phyloP scores from a whole-genome alignment of 805 yeast species.

The Sugiyamaella chiloensis region DNA sequence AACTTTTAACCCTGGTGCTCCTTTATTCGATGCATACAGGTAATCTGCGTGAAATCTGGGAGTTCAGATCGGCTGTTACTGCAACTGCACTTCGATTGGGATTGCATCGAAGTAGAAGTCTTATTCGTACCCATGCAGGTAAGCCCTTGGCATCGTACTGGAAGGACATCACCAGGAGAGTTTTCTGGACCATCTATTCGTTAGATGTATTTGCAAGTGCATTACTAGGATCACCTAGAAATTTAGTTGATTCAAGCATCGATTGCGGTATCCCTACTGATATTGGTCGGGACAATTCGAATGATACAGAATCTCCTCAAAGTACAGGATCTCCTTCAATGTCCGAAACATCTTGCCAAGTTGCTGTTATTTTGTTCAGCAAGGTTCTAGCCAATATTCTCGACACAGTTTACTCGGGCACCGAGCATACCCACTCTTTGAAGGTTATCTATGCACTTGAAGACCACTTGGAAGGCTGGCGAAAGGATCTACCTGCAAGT shows the following conservation, averaged over 20 bases:
- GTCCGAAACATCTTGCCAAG: constrained; percentile 14
- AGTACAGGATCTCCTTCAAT: constrained; percentile 1
- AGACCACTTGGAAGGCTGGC: constrained; percentile 74
- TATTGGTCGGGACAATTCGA: constrained; percentile 27
- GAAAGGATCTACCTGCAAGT: constrained; percentile 59
- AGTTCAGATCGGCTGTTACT: constrained; percentile 67
- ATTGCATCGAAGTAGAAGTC: constrained; percentile 73
- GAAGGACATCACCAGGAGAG: constrained; percentile 76
- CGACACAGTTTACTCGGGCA: constrained; percentile 45
- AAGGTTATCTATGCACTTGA: constrained; percentile 41
- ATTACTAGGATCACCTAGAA: constrained; percentile 77
- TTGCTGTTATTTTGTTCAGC: constrained; percentile 40
- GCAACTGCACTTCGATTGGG: constrained; percentile 85
- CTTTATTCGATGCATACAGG: constrained; percentile 72
- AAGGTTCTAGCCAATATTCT: constrained; percentile 71
- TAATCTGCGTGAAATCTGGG: constrained; percentile 69
- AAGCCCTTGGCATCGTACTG: constrained; percentile 62
- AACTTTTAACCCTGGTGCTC: constrained; percentile 63
- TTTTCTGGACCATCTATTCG: constrained; percentile 81
- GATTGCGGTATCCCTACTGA: constrained; percentile 74
- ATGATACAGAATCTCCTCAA: constrained; percentile 8
- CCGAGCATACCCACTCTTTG: constrained; percentile 22
- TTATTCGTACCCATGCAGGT: constrained; percentile 66
- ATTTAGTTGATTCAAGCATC: constrained; percentile 74
- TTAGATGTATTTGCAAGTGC: constrained; percentile 73